Evolutionary conservation across 495 filamentous ascomycete genomes (phyloP).

Genomic region (Penicillium atrosanguineum): DNA sequence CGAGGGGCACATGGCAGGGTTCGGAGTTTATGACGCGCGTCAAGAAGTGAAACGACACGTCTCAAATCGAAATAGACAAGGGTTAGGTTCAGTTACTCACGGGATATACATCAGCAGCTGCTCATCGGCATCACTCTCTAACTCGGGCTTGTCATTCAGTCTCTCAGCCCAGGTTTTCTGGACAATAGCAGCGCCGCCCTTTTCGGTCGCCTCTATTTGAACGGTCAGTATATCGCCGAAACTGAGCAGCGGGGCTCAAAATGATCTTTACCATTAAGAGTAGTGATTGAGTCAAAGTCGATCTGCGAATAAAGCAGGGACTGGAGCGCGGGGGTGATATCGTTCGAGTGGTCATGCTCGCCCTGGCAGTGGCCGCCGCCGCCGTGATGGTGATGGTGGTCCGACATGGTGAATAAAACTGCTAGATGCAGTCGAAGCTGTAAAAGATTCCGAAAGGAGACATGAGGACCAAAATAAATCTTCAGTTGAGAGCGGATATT

Average conservation of each 20-base stretch:
- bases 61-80: slow-evolving; percentile 1
- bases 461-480: not conserved
- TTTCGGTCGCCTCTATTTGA: slow-evolving; percentile 51
- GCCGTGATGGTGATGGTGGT: slow-evolving; percentile 42
- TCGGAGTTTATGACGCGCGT: not conserved
- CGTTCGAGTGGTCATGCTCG: slow-evolving; percentile 81
- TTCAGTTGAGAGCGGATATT: slow-evolving; percentile 4
- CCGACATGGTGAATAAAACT: slow-evolving; percentile 30
- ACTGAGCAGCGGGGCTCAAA: not conserved
- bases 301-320: slow-evolving; percentile 87
- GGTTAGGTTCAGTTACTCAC: slow-evolving; percentile 55
- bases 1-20: slow-evolving; percentile 22
- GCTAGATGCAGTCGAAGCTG: not conserved
- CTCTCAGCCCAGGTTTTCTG: slow-evolving; percentile 88
- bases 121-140: slow-evolving; percentile 86
- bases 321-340: slow-evolving; percentile 85
- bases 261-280: slow-evolving; percentile 63
- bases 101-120: slow-evolving; percentile 90
- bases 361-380: slow-evolving; percentile 42
- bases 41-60: not conserved
- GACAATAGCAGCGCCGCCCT: slow-evolving; percentile 71
- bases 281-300: slow-evolving; percentile 79
- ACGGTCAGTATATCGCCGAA: not conserved
- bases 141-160: slow-evolving; percentile 64
- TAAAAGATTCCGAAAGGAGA: not conserved